Evolutionary conservation across 257 asterid genomes (phyloP), one percentile per base, ranked within the genome.

Genomic region (Gentiana straminea): DNA sequence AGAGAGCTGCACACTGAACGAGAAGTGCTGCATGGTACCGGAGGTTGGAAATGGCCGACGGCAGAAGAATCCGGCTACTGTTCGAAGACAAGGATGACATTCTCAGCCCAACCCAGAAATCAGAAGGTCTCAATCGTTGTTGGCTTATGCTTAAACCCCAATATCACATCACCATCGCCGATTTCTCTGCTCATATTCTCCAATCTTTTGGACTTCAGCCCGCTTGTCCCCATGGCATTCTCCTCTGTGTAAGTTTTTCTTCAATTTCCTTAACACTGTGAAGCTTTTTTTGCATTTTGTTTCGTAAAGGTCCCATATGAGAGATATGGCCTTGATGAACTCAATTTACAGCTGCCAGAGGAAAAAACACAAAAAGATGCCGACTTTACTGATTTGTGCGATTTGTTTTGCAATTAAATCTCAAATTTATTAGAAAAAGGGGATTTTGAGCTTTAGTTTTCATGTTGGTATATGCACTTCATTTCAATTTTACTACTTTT

Each of bases 151-250:
- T 89, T 69, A 79, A 78, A 68, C 78, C 86, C 73, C 78, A 63
- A 44, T 75, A 67, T 39, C 74, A 73, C 67, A 64, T 8, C 70
- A 76, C 93, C 67, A 68, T 89, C 11, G 64, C 81, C 10, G 93
- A 81, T 57, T 50, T 89, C 3, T 75, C 81, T 64, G 63, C 75
- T 62, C 75, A 84, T 59, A 66, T 89, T 38, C 82, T 86, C 57
- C 78, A 60, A 55, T 68, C 74, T 57, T 89, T 83, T 76, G 80
- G 80, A 11, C 97, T 89, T 64, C 81, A 77, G 38, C 77, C 69
- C 12, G 70, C 95, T 56, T 89, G 95, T 66, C 95, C 97, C 49
- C 52, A 80, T 51, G 97, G 97, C 60, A 77, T 89, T 63, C 66
- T 81, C 52, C 93, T 89, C 70, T 81, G 81, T 49, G 97, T 89